Evolutionary conservation across 2,329 filamentous ascomycete species (phyloP).

Genomic region (Colletotrichum spinosum): DNA sequence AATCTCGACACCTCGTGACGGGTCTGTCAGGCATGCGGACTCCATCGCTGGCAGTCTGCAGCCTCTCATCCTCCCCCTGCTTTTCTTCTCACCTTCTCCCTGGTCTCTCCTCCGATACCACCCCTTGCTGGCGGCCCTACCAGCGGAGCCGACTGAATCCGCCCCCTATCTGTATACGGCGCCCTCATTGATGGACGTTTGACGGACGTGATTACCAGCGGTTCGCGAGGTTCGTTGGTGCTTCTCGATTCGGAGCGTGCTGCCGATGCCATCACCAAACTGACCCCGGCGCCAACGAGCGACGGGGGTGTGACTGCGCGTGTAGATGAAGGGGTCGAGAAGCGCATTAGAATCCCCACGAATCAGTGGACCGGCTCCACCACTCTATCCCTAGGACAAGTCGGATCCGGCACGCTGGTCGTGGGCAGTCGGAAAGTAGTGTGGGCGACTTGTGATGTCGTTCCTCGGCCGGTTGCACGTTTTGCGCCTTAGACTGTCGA

Average conservation of each 20-base stretch:
- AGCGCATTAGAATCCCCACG: conserved; percentile 28
- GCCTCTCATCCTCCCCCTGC: background rate
- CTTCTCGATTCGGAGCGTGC: conserved; percentile 21
- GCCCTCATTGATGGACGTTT: conserved; percentile 22
- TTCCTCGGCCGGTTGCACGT: conserved; percentile 16
- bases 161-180: background rate
- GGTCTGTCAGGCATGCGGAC: background rate
- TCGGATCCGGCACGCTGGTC: conserved; percentile 19
- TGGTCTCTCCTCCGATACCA: background rate
- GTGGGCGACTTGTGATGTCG: conserved; percentile 3
- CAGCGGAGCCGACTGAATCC: conserved; percentile 12
- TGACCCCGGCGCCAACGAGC: conserved; percentile 9
- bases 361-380: conserved; percentile 28
- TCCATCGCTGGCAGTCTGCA: conserved; percentile 26
- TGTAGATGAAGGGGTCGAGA: conserved; percentile 32
- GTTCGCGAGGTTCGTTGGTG: background rate
- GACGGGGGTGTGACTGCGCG: background rate
- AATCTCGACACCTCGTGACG: conserved; percentile 14
- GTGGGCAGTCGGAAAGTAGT: conserved; percentile 6
- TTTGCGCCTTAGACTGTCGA: background rate
- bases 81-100: background rate
- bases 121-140: conserved; percentile 20
- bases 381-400: conserved; percentile 21
- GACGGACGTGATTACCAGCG: background rate
- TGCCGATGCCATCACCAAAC: conserved; percentile 24